A percentile compares a stretch with the other conserved stretches of the same genome.
phyloP scores from a whole-genome alignment of 2,329 filamentous ascomycete genomes.

The Alternaria gansuensis region DNA sequence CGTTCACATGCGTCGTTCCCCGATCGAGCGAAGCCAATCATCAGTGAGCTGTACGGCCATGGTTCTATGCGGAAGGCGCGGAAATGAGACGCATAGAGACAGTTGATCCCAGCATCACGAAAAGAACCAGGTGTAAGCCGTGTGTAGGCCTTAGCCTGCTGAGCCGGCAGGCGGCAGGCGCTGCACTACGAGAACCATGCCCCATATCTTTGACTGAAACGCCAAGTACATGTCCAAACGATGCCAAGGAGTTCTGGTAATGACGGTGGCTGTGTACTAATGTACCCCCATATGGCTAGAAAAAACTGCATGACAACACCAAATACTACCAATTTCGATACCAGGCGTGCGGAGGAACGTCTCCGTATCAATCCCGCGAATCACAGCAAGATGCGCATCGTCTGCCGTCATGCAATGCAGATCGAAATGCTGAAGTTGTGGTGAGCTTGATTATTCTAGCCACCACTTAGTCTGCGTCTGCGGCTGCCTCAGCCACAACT shows the following conservation, averaged over 20 bases:
- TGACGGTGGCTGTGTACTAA: slow-evolving; percentile 5
- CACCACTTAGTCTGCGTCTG: slow-evolving; percentile 10
- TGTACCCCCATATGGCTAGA: background rate
- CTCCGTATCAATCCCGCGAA: background rate
- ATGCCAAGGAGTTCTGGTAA: slow-evolving; percentile 11
- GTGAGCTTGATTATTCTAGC: slow-evolving; percentile 14
- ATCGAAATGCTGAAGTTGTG: background rate
- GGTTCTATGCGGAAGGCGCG: background rate
- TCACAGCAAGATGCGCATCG: background rate
- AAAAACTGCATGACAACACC: background rate
- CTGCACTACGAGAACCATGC: background rate
- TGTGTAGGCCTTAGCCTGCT: background rate
- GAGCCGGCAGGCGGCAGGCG: background rate
- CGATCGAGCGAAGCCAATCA: background rate
- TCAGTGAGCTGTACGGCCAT: background rate
- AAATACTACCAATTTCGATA: background rate
- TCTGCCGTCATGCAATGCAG: background rate
- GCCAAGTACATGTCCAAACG: slow-evolving; percentile 15
- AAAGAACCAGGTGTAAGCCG: background rate
- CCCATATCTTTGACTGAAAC: background rate
- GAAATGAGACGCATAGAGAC: background rate
- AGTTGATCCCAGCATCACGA: background rate
- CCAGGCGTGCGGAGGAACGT: background rate
- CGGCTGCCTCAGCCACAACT: slow-evolving; percentile 5
- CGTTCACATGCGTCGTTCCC: background rate